Evolutionary conservation across 768 basidiomycete species (phyloP).

Genomic region (Fistulinella prunicolor): DNA sequence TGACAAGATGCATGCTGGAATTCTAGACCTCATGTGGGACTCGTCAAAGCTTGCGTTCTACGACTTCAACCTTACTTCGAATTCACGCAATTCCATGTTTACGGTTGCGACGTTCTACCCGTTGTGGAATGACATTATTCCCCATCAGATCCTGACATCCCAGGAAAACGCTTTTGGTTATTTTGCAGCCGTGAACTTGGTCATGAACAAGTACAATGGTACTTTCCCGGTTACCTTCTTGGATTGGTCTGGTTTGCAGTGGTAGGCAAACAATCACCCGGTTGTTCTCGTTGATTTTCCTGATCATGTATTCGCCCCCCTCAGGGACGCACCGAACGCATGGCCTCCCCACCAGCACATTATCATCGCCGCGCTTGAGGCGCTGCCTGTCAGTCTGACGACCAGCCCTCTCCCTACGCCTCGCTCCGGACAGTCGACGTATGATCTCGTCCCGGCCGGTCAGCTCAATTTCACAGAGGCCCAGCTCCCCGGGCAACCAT

Average conservation of each 20-base stretch:
- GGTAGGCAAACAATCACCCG: conserved; percentile 55
- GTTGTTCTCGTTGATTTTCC: not conserved
- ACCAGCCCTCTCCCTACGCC: conserved; percentile 52
- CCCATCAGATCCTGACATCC: conserved; percentile 58
- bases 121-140: conserved; percentile 84
- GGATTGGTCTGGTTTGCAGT: conserved; percentile 71
- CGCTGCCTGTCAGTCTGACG: conserved; percentile 72
- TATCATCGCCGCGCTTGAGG: conserved; percentile 68
- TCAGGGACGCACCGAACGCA: conserved; percentile 80
- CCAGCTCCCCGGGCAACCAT: conserved; percentile 66
- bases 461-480: conserved; percentile 77
- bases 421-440: conserved; percentile 51
- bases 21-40: conserved; percentile 90
- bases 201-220: conserved; percentile 84
- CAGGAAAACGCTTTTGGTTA: conserved; percentile 61
- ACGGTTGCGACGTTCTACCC: conserved; percentile 81
- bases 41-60: conserved; percentile 80
- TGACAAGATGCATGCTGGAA: conserved; percentile 54
- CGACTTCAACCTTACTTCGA: conserved; percentile 78
- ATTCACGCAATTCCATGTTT: conserved; percentile 62
- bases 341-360: conserved; percentile 91
- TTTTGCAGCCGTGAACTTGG: conserved; percentile 74
- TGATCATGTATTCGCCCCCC: not conserved
- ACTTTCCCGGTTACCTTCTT: conserved; percentile 80
- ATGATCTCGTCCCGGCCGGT: conserved; percentile 67